Percentiles rank a stretch among this genome's conserved stretches.
These are phyloP conservation scores for Margaritispora aquatica DNA, from an alignment of 495 filamentous ascomycete species.

Conservation along the genomic window DNA sequence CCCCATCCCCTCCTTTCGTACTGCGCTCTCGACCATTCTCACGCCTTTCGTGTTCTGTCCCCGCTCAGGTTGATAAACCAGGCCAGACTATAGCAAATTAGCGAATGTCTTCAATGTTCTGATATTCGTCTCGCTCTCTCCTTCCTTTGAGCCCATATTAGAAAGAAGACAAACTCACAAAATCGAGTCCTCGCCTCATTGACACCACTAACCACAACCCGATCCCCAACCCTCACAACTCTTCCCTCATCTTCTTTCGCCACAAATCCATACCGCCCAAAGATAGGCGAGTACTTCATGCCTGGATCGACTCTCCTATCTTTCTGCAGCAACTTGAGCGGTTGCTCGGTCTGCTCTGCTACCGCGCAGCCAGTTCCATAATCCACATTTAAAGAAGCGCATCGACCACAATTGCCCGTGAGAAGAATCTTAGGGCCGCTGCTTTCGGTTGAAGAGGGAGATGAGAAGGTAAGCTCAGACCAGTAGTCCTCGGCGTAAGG, in stretches of 20 bases:
- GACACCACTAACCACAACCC: slow-evolving; percentile 52
- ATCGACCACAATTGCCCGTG: slow-evolving; percentile 78
- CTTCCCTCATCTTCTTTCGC: slow-evolving; percentile 24
- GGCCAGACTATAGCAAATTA: slow-evolving; percentile 17
- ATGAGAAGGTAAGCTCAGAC: slow-evolving; percentile 41
- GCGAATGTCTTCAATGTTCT: not conserved
- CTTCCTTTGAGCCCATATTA: not conserved
- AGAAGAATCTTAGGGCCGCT: slow-evolving; percentile 42
- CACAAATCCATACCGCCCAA: slow-evolving; percentile 76
- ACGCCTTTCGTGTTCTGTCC: not conserved
- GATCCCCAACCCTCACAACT: slow-evolving; percentile 61
- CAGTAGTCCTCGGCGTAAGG: slow-evolving; percentile 87
- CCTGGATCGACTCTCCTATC: slow-evolving; percentile 75
- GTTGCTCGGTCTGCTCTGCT: slow-evolving; percentile 53
- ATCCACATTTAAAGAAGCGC: slow-evolving; percentile 75
- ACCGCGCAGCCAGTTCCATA: slow-evolving; percentile 66
- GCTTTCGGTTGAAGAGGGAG: not conserved
- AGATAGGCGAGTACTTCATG: slow-evolving; percentile 69
- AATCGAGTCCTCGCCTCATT: slow-evolving; percentile 54
- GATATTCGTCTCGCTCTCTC: not conserved
- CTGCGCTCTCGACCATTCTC: too few species aligned
- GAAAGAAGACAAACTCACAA: slow-evolving; percentile 41
- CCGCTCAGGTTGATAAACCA: slow-evolving; percentile 14
- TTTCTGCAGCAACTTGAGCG: slow-evolving; percentile 71
- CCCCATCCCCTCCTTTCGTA: too few species aligned